Percentiles rank a stretch among this genome's conserved stretches.
phyloP scores from a whole-genome alignment of 805 yeast genomes.

The Teunomyces panamensis region DNA sequence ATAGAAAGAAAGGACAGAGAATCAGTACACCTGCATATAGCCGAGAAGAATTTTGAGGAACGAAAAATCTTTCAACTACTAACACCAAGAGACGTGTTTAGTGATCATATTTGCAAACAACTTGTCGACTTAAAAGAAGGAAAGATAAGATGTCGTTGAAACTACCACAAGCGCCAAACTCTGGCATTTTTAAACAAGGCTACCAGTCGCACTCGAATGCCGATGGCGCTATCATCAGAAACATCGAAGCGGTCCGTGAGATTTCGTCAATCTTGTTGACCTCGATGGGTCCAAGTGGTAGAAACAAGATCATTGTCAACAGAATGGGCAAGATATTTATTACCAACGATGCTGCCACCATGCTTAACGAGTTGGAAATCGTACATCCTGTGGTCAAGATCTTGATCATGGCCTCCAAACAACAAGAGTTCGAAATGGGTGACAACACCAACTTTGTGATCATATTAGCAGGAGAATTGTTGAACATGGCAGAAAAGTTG shows the following conservation, averaged over 20 bases:
- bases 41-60: neutral
- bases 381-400: slow-evolving; percentile 97
- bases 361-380: slow-evolving; percentile 87
- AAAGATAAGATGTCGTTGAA: slow-evolving; percentile 68
- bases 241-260: slow-evolving; percentile 92
- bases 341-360: slow-evolving; percentile 98
- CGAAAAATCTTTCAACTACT: neutral
- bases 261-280: slow-evolving; percentile 88
- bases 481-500: slow-evolving; percentile 82
- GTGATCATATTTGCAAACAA: neutral
- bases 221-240: slow-evolving; percentile 92
- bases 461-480: slow-evolving; percentile 87
- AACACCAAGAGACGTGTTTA: slow-evolving; percentile 2
- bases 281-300: slow-evolving; percentile 96
- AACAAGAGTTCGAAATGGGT: slow-evolving; percentile 96
- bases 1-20: neutral
- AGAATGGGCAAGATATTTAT: slow-evolving; percentile 80
- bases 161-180: slow-evolving; percentile 88
- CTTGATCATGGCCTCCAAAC: slow-evolving; percentile 93
- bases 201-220: slow-evolving; percentile 81
- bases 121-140: neutral
- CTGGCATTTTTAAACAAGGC: slow-evolving; percentile 94
- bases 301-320: slow-evolving; percentile 93
- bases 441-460: slow-evolving; percentile 92
- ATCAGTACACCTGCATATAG: neutral